phyloP scores from a whole-genome alignment of 768 basidiomycete genomes.

The Fomitopsis serialis region DNA sequence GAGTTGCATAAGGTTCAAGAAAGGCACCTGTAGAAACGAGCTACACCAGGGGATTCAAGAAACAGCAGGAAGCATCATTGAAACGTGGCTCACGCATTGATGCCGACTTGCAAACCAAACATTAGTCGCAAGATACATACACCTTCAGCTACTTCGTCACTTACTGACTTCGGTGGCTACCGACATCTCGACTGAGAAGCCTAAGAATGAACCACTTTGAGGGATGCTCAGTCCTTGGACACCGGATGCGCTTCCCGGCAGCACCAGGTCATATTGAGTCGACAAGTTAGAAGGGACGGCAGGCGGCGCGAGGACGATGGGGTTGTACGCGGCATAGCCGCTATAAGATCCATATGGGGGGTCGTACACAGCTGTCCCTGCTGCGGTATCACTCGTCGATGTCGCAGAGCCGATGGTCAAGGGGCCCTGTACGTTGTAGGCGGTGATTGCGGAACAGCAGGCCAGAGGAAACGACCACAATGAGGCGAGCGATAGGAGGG shows the following conservation, averaged over 20 bases:
- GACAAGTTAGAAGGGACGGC: slow-evolving; percentile 18
- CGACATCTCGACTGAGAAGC: slow-evolving; percentile 75
- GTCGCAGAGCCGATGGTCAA: background rate
- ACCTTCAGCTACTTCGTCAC: background rate
- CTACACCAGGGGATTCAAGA: slow-evolving; percentile 23
- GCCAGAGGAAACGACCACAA: background rate
- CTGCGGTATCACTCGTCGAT: background rate
- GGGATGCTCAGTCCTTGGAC: slow-evolving; percentile 33
- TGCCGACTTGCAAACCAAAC: slow-evolving; percentile 37
- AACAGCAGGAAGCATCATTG: background rate
- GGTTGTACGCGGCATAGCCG: slow-evolving; percentile 3
- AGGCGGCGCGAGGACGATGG: slow-evolving; percentile 13
- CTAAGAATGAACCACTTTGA: slow-evolving; percentile 55
- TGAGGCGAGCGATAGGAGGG: background rate
- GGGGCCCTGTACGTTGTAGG: slow-evolving; percentile 23
- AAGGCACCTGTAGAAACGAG: slow-evolving; percentile 49
- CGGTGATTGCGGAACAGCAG: slow-evolving; percentile 5
- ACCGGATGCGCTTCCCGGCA: slow-evolving; percentile 7
- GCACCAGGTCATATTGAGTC: slow-evolving; percentile 17
- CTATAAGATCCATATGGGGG: background rate
- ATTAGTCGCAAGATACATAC: background rate
- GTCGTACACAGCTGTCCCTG: slow-evolving; percentile 2
- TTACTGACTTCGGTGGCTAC: slow-evolving; percentile 59
- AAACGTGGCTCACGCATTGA: slow-evolving; percentile 37
- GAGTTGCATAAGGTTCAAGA: slow-evolving; percentile 77